Evolutionary conservation across 495 filamentous ascomycete species (phyloP).

Genomic region (Neurospora sp.): DNA sequence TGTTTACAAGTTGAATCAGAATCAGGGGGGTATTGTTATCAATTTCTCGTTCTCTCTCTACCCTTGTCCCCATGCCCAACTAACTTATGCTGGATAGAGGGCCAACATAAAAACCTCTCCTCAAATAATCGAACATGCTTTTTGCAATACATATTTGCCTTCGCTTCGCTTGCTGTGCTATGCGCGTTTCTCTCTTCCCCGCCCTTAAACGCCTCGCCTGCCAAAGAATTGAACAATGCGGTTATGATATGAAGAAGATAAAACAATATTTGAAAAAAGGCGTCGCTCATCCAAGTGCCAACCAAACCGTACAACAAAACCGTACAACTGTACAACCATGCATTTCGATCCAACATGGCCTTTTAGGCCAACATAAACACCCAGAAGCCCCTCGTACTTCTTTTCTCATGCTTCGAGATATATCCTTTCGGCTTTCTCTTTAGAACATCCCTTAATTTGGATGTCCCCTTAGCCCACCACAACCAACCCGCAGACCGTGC

Average conservation of each 20-base stretch:
- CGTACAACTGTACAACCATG: not conserved
- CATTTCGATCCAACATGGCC: not conserved
- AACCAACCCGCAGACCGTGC: not conserved
- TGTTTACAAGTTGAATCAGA: not conserved
- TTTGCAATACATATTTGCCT: not conserved
- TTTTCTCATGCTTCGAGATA: not conserved
- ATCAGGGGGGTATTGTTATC: not conserved
- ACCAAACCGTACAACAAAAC: not conserved
- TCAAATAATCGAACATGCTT: not conserved
- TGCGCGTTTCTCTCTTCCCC: not conserved
- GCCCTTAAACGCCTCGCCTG: not conserved
- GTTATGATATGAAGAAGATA: not conserved
- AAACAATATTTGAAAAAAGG: not conserved
- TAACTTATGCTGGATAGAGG: not conserved
- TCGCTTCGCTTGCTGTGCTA: not conserved
- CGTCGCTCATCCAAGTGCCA: not conserved
- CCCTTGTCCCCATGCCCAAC: not conserved
- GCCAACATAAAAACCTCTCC: not conserved
- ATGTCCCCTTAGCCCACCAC: not conserved
- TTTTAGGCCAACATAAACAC: not conserved
- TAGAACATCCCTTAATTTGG: not conserved
- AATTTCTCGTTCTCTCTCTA: not conserved
- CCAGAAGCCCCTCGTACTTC: not conserved
- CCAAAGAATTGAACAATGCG: not conserved
- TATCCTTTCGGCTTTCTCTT: not conserved